Evolutionary conservation across 1,284 basidiomycete species (phyloP), one percentile per base, ranked within the genome.

Genomic region (Pterulicium gracile): DNA sequence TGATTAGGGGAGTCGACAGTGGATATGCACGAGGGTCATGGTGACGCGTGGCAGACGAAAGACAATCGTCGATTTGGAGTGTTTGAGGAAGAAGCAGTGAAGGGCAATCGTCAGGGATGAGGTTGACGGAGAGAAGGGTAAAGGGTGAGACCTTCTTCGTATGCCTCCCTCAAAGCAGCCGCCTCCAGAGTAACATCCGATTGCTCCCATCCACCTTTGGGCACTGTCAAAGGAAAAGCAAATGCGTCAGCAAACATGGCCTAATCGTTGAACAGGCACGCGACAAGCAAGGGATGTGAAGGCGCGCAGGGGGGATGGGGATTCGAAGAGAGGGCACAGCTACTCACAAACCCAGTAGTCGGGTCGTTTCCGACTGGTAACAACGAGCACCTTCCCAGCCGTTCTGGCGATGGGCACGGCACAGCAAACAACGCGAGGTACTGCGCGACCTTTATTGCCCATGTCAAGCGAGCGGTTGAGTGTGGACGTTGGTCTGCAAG

Each of bases 111-210:
- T 79, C 68, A 79, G 76, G 76, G 73, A 71, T 61, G 66, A 77
- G 74, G 73, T 73, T 71, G 72, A 81, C 77, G 77, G 70, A 74
- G 63, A 80, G 70, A 82, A 73, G 76, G 77, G 77, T 72, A 79
- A 79, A 77, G 71, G 78, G 77, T 80, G 77, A 77, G 82, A 89
- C 86, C 86, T 88, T 89, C 86, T 86, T 89, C 86, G 65, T 83
- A 72, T 68, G 86, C 86, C 79, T 89, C 86, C 63, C 87, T 77
- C 59, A 78, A 81, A 66, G 87, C 87, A 62, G 86, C 87, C 66
- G 77, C 79, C 72, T 88, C 84, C 58, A 89, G 67, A 63, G 70
- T 72, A 56, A 72, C 77, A 74, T 89, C 86, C 50, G 79, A 72
- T 55, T 77, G 69, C 66, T 89, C 86, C 81, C 81, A 89, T 58